These are phyloP conservation scores for Pinus albicaulis DNA, from an alignment of 75 land plant species.

Conservation along the genomic window DNA sequence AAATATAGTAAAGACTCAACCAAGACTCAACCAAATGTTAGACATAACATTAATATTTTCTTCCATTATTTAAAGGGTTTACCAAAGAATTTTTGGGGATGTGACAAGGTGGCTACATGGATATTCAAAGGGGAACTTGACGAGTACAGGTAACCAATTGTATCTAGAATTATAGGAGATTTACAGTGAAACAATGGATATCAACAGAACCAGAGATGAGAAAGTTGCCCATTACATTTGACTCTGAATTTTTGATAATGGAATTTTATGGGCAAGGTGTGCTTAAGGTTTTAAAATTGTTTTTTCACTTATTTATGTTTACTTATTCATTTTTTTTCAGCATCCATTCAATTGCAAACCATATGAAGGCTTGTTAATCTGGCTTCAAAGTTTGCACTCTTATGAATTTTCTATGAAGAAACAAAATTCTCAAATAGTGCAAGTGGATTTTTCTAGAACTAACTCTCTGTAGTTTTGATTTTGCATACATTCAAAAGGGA, in stretches of 20 bases:
- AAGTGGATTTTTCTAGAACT: too few relatives aligned
- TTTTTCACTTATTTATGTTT: too few relatives aligned
- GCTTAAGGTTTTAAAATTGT: too few relatives aligned
- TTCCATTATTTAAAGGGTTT: neutral
- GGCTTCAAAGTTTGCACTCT: neutral
- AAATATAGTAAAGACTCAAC: constrained; percentile 48
- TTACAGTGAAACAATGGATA: constrained; percentile 54
- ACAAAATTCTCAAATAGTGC: too few relatives aligned
- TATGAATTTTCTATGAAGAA: neutral
- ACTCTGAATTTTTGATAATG: constrained; percentile 58
- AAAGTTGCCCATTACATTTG: constrained; percentile 30
- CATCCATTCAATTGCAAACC: too few relatives aligned
- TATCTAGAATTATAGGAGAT: constrained; percentile 72
- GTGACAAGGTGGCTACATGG: constrained; percentile 67
- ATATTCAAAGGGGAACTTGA: constrained; percentile 45
- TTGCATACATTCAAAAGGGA: too few relatives aligned
- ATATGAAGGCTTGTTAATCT: neutral
- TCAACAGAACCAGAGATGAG: constrained; percentile 48
- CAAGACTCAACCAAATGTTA: neutral
- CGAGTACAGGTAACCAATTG: constrained; percentile 60
- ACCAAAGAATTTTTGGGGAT: neutral
- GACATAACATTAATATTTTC: neutral
- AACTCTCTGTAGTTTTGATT: too few relatives aligned
- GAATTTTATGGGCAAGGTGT: constrained; percentile 73
- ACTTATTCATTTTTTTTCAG: too few relatives aligned